A percentile compares a stretch with the other conserved stretches of the same genome.
phyloP scores from a whole-genome alignment of 352 stramenopile genomes.

The Phytophthora tentaculata region DNA sequence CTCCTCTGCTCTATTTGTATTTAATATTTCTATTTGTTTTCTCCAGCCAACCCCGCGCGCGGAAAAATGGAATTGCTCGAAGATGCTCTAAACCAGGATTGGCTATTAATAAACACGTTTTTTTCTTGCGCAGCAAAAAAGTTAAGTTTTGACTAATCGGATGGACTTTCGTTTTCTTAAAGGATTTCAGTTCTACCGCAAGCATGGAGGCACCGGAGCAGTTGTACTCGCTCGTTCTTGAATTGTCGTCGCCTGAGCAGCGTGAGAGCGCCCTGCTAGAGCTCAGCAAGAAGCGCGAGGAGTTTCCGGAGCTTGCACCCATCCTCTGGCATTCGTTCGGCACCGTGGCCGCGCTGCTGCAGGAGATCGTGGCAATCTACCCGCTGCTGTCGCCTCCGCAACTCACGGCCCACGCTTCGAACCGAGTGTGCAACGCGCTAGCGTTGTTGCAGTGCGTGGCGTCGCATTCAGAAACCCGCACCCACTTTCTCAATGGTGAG shows the following conservation, averaged over 20 bases:
- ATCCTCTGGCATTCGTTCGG: constrained; percentile 99
- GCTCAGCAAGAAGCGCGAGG: constrained; percentile 98
- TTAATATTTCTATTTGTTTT: too few relatives aligned
- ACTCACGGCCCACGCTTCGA: constrained; percentile 96
- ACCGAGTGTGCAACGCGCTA: constrained; percentile 98
- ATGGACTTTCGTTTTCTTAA: not conserved
- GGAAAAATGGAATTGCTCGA: too few relatives aligned
- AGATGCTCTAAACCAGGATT: too few relatives aligned
- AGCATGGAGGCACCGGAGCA: constrained; percentile 64
- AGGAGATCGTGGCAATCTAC: constrained; percentile 99
- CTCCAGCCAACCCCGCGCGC: too few relatives aligned
- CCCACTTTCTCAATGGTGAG: constrained; percentile 95
- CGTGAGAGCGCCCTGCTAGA: constrained; percentile 97
- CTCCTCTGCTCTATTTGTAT: too few relatives aligned
- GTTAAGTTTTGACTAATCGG: not conserved
- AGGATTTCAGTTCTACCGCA: too few relatives aligned
- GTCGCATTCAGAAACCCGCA: constrained; percentile 96
- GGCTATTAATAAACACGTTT: too few relatives aligned
- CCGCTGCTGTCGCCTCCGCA: constrained; percentile 96
- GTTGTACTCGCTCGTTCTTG: constrained; percentile 92
- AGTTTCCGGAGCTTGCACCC: constrained; percentile 96
- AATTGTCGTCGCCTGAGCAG: constrained; percentile 95
- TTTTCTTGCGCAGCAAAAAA: too few relatives aligned
- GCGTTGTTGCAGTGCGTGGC: constrained; percentile 98
- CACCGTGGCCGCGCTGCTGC: constrained; percentile 96